These are phyloP conservation scores for Candida nanaspora DNA, from an alignment of 805 yeast species.

Conservation along the genomic window DNA sequence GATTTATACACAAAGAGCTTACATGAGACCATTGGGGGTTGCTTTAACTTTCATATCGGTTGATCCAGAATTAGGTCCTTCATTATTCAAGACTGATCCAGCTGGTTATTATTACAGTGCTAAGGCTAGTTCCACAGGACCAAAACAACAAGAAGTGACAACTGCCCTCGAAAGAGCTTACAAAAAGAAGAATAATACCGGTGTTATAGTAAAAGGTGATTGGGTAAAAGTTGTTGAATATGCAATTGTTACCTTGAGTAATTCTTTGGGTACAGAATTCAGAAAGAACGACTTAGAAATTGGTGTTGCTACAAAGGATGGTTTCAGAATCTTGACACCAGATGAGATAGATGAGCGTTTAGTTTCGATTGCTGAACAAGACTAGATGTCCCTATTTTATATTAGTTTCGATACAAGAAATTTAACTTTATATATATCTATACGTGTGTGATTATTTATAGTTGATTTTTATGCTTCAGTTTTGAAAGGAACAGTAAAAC, in stretches of 20 bases:
- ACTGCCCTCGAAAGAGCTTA: constrained; percentile 85
- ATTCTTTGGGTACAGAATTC: constrained; percentile 86
- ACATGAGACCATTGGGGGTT: constrained; percentile 97
- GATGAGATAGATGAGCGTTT: constrained; percentile 94
- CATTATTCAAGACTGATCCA: constrained; percentile 89
- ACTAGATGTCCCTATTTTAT: too few species aligned
- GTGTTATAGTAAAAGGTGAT: constrained; percentile 63
- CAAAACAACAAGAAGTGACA: constrained; percentile 93
- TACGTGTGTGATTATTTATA: neutral
- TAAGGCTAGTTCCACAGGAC: constrained; percentile 92
- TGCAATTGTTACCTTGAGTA: constrained; percentile 80
- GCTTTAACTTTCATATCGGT: constrained; percentile 81
- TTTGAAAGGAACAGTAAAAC: neutral
- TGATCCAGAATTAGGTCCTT: constrained; percentile 88
- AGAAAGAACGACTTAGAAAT: constrained; percentile 90
- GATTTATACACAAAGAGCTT: constrained; percentile 94
- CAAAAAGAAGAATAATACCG: constrained; percentile 41
- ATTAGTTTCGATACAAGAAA: too few species aligned
- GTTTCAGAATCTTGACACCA: constrained; percentile 64
- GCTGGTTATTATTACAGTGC: constrained; percentile 93
- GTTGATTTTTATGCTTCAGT: neutral
- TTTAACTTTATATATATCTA: too few species aligned
- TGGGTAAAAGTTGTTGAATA: constrained; percentile 88
- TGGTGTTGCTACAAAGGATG: constrained; percentile 72
- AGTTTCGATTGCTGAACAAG: constrained; percentile 94